Evolutionary conservation across 495 filamentous ascomycete genomes (phyloP).

Genomic region (Cairneyella variabilis): DNA sequence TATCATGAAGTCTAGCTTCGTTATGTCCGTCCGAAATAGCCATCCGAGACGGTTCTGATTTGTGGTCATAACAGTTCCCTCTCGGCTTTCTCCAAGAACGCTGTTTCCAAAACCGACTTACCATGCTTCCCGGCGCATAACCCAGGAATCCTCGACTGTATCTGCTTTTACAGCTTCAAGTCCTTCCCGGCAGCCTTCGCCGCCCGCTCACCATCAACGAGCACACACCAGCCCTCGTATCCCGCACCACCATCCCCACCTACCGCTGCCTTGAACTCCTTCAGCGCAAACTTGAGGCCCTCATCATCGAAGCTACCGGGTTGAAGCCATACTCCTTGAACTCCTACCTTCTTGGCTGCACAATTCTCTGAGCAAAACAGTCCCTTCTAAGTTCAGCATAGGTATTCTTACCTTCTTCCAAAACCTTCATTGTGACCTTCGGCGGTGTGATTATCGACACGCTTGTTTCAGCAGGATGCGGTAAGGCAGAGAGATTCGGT

Average conservation of each 20-base stretch:
- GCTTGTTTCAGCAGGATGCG: conserved; percentile 65
- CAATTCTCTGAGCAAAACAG: not conserved
- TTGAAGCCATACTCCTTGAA: conserved; percentile 86
- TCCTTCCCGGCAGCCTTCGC: conserved; percentile 49
- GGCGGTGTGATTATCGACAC: conserved; percentile 86
- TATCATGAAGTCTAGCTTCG: too few species aligned
- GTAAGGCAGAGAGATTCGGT: conserved; percentile 58
- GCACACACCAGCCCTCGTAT: conserved; percentile 83
- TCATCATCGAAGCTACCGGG: conserved; percentile 80
- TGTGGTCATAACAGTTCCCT: too few species aligned
- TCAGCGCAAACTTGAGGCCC: conserved; percentile 62
- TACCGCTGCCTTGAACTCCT: conserved; percentile 65
- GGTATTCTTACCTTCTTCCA: conserved; percentile 49
- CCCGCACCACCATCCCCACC: conserved; percentile 64
- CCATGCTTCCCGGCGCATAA: too few species aligned
- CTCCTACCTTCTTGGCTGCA: conserved; percentile 66
- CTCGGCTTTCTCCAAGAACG: too few species aligned
- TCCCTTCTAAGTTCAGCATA: not conserved
- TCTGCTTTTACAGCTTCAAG: conserved; percentile 9
- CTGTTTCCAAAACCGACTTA: too few species aligned
- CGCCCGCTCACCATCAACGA: conserved; percentile 81
- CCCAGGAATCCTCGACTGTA: not conserved
- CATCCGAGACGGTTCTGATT: too few species aligned
- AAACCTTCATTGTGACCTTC: conserved; percentile 59
- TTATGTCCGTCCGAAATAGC: too few species aligned